Evolutionary conservation across 179 eudicot species (phyloP).

Genomic region (Heliamphora pulchella): DNA sequence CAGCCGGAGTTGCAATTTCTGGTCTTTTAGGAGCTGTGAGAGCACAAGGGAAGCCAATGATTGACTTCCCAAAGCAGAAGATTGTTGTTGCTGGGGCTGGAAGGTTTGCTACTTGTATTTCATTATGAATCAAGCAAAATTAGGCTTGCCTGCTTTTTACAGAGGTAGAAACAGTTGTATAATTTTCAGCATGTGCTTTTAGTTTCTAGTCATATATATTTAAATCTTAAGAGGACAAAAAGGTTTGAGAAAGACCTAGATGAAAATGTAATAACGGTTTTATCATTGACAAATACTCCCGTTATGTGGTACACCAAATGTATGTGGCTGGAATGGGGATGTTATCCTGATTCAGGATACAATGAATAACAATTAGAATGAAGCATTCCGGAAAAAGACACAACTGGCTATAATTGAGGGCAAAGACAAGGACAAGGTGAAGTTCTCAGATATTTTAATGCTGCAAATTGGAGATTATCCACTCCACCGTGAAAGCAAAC

Average conservation of each 20-base stretch:
- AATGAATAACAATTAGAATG: background rate
- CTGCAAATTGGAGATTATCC: background rate
- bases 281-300: background rate
- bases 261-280: background rate
- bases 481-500: background rate
- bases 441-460: background rate
- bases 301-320: background rate
- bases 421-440: no score
- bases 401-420: no score
- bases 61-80: constrained; percentile 90
- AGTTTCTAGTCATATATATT: background rate
- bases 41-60: constrained; percentile 94
- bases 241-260: background rate
- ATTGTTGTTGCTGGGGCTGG: constrained; percentile 99
- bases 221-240: background rate
- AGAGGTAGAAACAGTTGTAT: background rate
- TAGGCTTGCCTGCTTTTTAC: background rate
- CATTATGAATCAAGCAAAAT: constrained; percentile 1
- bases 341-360: background rate
- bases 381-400: background rate
- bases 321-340: background rate
- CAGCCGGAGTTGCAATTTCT: constrained; percentile 98
- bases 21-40: constrained; percentile 98
- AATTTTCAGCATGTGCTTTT: constrained; percentile 13
- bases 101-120: constrained; percentile 45